phyloP scores from a whole-genome alignment of 23 red algal genomes.

The Agarophyton chilense region DNA sequence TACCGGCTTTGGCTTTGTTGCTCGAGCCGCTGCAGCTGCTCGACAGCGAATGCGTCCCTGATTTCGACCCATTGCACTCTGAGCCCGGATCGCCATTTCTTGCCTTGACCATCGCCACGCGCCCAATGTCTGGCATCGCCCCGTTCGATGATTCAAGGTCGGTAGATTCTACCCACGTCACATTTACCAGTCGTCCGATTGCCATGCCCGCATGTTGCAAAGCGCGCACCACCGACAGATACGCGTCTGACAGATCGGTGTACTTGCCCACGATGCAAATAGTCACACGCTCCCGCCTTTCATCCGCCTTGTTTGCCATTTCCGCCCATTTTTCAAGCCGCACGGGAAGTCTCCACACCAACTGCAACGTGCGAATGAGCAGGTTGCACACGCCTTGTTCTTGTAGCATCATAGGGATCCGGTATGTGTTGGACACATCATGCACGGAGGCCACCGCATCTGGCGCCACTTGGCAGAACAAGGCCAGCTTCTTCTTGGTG shows the following conservation, averaged over 20 bases:
- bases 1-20: too few relatives aligned
- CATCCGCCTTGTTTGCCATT: constrained; percentile 74
- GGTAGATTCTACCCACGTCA: constrained; percentile 84
- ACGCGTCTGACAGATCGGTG: constrained; percentile 88
- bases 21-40: background rate
- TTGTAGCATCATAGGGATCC: constrained; percentile 97
- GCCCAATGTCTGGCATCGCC: background rate
- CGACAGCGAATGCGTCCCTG: background rate
- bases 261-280: constrained; percentile 98
- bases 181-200: constrained; percentile 62
- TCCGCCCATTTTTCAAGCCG: constrained; percentile 86
- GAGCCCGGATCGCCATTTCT: background rate
- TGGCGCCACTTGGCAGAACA: constrained; percentile 96
- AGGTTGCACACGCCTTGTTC: constrained; percentile 96
- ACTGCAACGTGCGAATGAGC: constrained; percentile 84
- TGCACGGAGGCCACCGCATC: constrained; percentile 98
- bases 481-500: constrained; percentile 90
- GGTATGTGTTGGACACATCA: constrained; percentile 98
- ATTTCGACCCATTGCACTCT: background rate
- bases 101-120: background rate
- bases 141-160: constrained; percentile 64
- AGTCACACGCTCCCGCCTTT: constrained; percentile 25
- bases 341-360: constrained; percentile 92
- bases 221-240: constrained; percentile 87
- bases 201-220: constrained; percentile 97